These are phyloP conservation scores for Medicago lupulina DNA, from an alignment of 306 rosid species.

Conservation along the genomic window DNA sequence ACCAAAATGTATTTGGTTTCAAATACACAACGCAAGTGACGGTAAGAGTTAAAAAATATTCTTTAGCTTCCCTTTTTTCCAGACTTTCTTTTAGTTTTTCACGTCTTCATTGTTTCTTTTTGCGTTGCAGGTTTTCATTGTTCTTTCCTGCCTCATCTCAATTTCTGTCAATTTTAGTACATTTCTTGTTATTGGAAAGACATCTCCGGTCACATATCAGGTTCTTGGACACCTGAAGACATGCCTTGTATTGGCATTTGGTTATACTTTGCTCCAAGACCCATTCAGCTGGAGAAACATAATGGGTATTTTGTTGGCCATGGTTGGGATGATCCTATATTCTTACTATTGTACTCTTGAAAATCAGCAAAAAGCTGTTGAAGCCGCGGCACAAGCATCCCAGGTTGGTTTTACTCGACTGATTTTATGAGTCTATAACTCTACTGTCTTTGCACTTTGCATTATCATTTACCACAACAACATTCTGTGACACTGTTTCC, in stretches of 20 bases:
- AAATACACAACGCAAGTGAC: conserved; percentile 87
- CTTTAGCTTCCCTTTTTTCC: not conserved
- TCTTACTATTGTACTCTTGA: conserved; percentile 77
- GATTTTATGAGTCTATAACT: not conserved
- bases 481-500: conserved; percentile 26
- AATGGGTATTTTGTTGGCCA: conserved; percentile 77
- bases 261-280: conserved; percentile 81
- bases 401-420: conserved; percentile 56
- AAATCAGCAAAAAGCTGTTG: conserved; percentile 76
- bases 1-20: conserved; percentile 81
- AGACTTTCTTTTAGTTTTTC: not conserved
- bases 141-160: conserved; percentile 89
- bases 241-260: conserved; percentile 90
- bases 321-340: conserved; percentile 87
- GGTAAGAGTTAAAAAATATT: conserved; percentile 62
- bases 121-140: conserved; percentile 71
- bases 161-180: conserved; percentile 98
- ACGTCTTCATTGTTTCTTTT: conserved; percentile 21
- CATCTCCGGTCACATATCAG: conserved; percentile 97
- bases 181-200: conserved; percentile 93
- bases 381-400: conserved; percentile 58
- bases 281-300: conserved; percentile 96
- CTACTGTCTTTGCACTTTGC: conserved; percentile 14
- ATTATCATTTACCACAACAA: conserved; percentile 14
- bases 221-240: conserved; percentile 98